Percentiles rank a stretch among this genome's conserved stretches.
Evolutionary conservation across 768 basidiomycete genomes (phyloP).

Genomic region (Suillus ampliporus): DNA sequence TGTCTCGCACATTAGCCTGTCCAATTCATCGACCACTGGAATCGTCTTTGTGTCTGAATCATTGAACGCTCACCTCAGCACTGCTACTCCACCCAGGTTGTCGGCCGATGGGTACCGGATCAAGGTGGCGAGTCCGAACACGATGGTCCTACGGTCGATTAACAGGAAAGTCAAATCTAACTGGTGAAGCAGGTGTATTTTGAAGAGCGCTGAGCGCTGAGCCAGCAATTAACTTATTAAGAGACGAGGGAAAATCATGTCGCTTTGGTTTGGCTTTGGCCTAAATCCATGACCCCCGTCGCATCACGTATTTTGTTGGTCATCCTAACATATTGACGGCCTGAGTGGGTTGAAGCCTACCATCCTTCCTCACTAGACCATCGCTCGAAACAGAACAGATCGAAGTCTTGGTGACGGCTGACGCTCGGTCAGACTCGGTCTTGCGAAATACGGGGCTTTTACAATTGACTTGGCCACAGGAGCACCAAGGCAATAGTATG

Average conservation of each 20-base stretch:
- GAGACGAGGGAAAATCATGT: neutral
- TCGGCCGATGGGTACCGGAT: too few species aligned
- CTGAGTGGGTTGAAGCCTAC: neutral
- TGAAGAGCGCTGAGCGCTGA: neutral
- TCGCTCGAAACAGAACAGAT: neutral
- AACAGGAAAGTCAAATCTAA: neutral
- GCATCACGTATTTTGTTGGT: conserved; percentile 7
- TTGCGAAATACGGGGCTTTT: neutral
- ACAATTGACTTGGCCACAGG: neutral
- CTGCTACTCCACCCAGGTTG: neutral
- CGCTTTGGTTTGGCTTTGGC: neutral
- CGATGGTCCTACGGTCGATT: neutral
- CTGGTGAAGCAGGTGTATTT: neutral
- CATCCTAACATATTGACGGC: neutral
- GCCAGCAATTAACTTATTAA: neutral
- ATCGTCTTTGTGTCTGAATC: conserved; percentile 1
- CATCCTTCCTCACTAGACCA: neutral
- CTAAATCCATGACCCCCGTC: neutral
- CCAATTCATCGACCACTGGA: conserved; percentile 4
- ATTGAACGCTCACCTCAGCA: neutral
- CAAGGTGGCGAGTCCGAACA: neutral
- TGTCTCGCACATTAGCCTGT: neutral
- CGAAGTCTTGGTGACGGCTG: neutral
- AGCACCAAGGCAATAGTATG: neutral
- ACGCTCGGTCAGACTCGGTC: neutral